A percentile compares a stretch with the other conserved stretches of the same genome.
Evolutionary conservation across 2,329 filamentous ascomycete genomes (phyloP).

Genomic region (Sporothrix pseudoabietina): DNA sequence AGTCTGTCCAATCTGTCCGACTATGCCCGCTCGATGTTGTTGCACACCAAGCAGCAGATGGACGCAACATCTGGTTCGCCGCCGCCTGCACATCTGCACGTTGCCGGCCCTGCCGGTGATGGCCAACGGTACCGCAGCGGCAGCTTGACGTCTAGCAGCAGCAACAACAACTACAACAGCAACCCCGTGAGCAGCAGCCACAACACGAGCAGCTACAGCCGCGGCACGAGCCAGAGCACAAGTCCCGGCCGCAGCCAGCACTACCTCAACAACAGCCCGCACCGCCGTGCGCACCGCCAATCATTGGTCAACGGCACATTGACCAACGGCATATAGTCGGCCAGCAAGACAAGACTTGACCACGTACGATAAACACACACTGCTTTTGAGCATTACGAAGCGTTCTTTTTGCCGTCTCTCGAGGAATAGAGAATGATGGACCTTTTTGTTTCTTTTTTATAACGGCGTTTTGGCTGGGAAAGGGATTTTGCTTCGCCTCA

Average conservation of each 20-base stretch:
- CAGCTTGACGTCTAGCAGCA: not conserved
- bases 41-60: constrained; percentile 68
- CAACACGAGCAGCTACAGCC: constrained; percentile 15
- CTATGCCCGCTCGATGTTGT: constrained; percentile 64
- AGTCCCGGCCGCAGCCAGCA: constrained; percentile 21
- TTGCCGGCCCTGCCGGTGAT: constrained; percentile 27
- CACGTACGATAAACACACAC: constrained; percentile 25
- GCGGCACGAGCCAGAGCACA: constrained; percentile 17
- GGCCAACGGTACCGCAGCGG: not conserved
- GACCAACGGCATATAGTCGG: constrained; percentile 14
- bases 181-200: constrained; percentile 31
- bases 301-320: constrained; percentile 30
- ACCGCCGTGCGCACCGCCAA: constrained; percentile 17
- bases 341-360: constrained; percentile 26
- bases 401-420: not conserved
- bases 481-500: not conserved
- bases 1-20: constrained; percentile 40
- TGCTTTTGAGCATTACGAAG: not conserved
- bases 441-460: not conserved
- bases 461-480: not conserved
- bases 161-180: constrained; percentile 15
- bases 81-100: constrained; percentile 31
- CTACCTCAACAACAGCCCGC: constrained; percentile 22
- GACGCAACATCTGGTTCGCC: constrained; percentile 56
- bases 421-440: not conserved